Evolutionary conservation across 148 eudicot species (phyloP).

Genomic region (Limonium bicolor): DNA sequence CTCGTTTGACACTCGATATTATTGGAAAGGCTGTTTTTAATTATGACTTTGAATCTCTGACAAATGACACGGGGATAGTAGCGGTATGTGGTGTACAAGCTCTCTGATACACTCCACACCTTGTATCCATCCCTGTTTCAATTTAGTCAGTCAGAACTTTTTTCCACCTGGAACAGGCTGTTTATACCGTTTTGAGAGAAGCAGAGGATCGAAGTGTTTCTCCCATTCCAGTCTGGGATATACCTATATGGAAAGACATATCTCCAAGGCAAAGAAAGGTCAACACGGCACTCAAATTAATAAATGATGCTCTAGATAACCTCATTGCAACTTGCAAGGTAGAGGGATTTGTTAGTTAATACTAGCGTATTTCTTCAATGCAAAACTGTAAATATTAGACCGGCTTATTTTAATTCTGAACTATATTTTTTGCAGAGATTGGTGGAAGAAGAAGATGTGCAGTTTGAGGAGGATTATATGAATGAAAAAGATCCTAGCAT

Average conservation of each 20-base stretch:
- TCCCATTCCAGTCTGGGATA: constrained; percentile 94
- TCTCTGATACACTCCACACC: neutral
- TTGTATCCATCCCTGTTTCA: constrained; percentile 3
- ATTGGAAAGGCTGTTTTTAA: constrained; percentile 95
- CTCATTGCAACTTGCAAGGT: constrained; percentile 94
- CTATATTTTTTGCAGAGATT: constrained; percentile 47
- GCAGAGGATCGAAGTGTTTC: constrained; percentile 86
- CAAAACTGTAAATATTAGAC: neutral
- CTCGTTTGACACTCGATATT: constrained; percentile 86
- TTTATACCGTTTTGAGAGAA: constrained; percentile 81
- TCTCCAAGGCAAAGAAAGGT: constrained; percentile 81
- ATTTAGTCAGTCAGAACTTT: neutral
- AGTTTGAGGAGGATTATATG: constrained; percentile 93
- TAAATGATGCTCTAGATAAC: constrained; percentile 64
- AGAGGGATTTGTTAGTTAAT: constrained; percentile 12
- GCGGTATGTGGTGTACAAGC: no score
- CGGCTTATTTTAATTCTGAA: constrained; percentile 3
- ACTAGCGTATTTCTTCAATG: neutral
- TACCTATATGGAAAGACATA: constrained; percentile 95
- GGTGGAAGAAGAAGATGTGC: constrained; percentile 91
- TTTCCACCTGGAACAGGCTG: constrained; percentile 54
- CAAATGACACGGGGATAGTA: constrained; percentile 83
- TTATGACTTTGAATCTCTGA: constrained; percentile 92
- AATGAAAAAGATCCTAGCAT: constrained; percentile 98
- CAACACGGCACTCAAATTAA: constrained; percentile 69